Evolutionary conservation across 2,329 filamentous ascomycete genomes (phyloP).

Genomic region (Albophoma yamanashiensis): DNA sequence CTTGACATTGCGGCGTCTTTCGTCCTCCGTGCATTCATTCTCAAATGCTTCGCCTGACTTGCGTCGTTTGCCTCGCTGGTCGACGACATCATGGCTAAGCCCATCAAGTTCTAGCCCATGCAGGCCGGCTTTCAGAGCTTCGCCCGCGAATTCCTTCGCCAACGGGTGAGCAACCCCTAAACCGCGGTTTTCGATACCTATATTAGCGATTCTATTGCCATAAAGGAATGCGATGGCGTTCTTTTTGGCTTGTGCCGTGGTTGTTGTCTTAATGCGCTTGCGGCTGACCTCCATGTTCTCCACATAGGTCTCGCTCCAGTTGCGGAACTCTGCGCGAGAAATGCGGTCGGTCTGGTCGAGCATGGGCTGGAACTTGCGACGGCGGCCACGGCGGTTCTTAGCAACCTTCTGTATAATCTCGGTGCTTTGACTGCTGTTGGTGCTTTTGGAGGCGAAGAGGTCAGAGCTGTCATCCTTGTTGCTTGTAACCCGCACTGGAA

Average conservation of each 20-base stretch:
- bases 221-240: slow-evolving; percentile 21
- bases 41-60: slow-evolving; percentile 32
- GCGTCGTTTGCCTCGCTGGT: slow-evolving; percentile 25
- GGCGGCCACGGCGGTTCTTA: slow-evolving; percentile 12
- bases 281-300: slow-evolving; percentile 41
- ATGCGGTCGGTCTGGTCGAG: slow-evolving; percentile 23
- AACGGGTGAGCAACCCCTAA: slow-evolving; percentile 30
- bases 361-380: slow-evolving; percentile 15
- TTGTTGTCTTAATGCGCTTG: slow-evolving; percentile 14
- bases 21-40: slow-evolving; percentile 15
- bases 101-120: slow-evolving; percentile 12
- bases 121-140: slow-evolving; percentile 24
- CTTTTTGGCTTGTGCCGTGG: slow-evolving; percentile 26
- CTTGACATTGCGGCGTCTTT: slow-evolving; percentile 24
- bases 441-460: slow-evolving; percentile 10
- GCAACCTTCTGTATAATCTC: slow-evolving; percentile 10
- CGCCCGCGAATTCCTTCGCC: slow-evolving; percentile 31
- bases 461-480: slow-evolving; percentile 6
- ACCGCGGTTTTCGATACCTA: slow-evolving; percentile 13
- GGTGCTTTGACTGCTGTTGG: slow-evolving; percentile 7
- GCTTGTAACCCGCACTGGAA: slow-evolving; percentile 14
- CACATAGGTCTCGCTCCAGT: slow-evolving; percentile 32
- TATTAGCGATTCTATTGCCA: slow-evolving; percentile 21
- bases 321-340: slow-evolving; percentile 22
- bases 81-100: slow-evolving; percentile 5